Conservation (phyloP, 1,284 basidiomycete species). For the Rhodotorula sp. region DNA sequence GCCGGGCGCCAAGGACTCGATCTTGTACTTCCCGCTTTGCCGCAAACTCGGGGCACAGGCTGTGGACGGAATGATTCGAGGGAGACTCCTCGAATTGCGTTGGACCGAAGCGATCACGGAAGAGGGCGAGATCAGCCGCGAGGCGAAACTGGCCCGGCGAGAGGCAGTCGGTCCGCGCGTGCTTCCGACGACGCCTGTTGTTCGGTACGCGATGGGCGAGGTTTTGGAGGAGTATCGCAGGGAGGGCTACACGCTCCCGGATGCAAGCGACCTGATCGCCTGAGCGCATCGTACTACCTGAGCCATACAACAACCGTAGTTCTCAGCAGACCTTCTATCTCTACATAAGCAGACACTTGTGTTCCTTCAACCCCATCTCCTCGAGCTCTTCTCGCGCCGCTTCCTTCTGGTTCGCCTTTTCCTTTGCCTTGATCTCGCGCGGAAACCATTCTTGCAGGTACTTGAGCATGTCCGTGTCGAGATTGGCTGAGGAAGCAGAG, state of each 20-base stretch:
- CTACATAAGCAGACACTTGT: constrained; percentile 22
- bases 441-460: constrained; percentile 96
- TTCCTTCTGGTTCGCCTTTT: constrained; percentile 73
- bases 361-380: constrained; percentile 54
- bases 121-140: constrained; percentile 48
- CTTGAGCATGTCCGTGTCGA: constrained; percentile 74
- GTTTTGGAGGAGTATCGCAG: constrained; percentile 61
- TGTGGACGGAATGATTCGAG: constrained; percentile 75
- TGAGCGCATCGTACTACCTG: no score
- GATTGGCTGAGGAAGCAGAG: constrained; percentile 59
- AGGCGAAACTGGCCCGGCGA: constrained; percentile 4
- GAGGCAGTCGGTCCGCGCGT: constrained; percentile 60
- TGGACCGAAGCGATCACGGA: constrained; percentile 68
- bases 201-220: constrained; percentile 72
- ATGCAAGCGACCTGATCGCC: neutral
- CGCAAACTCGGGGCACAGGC: constrained; percentile 70
- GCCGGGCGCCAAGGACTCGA: constrained; percentile 51
- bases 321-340: neutral
- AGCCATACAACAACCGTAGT: neutral
- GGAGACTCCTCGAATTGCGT: constrained; percentile 66
- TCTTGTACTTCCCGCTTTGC: constrained; percentile 73
- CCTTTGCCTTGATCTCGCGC: constrained; percentile 72
- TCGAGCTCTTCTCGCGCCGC: constrained; percentile 67
- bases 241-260: constrained; percentile 10
- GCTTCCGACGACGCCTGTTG: constrained; percentile 69